phyloP scores from a whole-genome alignment of 202 grass and related monocot species.

The Schoenoplectus tabernaemontani region DNA sequence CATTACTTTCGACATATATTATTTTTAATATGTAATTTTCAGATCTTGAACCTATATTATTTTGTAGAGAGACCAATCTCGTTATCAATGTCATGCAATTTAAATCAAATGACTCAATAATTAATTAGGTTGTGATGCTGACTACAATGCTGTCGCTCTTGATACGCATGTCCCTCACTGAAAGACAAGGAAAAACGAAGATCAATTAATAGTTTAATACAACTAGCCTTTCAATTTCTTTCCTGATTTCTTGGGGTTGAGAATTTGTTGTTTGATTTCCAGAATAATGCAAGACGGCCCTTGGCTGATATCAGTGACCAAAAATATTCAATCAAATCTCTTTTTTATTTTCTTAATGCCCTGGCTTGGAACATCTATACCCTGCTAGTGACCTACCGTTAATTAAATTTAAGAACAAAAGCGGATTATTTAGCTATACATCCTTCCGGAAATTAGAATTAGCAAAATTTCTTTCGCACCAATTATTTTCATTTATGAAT shows the following conservation, averaged over 20 bases:
- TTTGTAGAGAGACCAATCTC: no score
- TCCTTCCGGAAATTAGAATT: not conserved
- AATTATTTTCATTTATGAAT: not conserved
- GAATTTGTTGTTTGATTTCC: not conserved
- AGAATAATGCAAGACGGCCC: not conserved
- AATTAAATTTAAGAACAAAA: not conserved
- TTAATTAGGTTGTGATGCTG: not conserved
- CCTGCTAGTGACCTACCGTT: not conserved
- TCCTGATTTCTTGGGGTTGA: not conserved
- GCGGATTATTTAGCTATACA: not conserved
- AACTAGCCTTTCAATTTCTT: not conserved
- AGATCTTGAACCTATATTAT: no score
- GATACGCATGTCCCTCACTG: not conserved
- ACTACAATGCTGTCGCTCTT: not conserved
- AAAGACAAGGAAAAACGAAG: not conserved
- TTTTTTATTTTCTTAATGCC: not conserved
- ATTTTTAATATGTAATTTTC: no score
- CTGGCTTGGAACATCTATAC: not conserved
- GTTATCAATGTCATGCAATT: not conserved
- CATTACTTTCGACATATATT: no score
- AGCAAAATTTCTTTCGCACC: not conserved
- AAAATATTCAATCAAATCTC: not conserved
- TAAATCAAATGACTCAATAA: not conserved
- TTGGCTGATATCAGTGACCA: not conserved
- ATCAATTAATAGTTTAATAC: not conserved